Percentiles rank a stretch among this genome's conserved stretches.
Evolutionary conservation across 495 filamentous ascomycete species (phyloP).

Genomic region (Daldinia childiae): DNA sequence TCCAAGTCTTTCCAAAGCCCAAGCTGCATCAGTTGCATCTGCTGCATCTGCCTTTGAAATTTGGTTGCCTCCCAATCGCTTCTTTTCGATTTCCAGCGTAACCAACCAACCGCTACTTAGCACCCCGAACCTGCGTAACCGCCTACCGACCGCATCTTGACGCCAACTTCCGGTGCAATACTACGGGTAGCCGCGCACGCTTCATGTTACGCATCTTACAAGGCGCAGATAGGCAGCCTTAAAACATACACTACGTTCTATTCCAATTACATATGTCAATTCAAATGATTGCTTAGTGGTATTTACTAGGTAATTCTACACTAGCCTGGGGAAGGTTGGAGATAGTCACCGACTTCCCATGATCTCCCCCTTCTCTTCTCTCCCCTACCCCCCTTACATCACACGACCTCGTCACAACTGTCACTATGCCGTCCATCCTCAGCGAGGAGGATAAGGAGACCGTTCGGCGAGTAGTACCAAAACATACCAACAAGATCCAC

Average conservation of each 20-base stretch:
- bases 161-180: slow-evolving; percentile 12
- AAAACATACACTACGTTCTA: slow-evolving; percentile 9
- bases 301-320: slow-evolving; percentile 11
- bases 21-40: no score
- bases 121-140: slow-evolving; percentile 32
- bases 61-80: slow-evolving; percentile 35
- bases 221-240: slow-evolving; percentile 21
- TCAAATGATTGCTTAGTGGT: slow-evolving; percentile 37
- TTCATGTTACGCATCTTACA: slow-evolving; percentile 11
- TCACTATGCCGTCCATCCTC: slow-evolving; percentile 85
- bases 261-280: slow-evolving; percentile 20
- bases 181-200: slow-evolving; percentile 28
- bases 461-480: slow-evolving; percentile 90
- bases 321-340: slow-evolving; percentile 14
- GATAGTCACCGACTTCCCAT: slow-evolving; percentile 27
- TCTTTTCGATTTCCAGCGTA: slow-evolving; percentile 15
- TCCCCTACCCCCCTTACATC: slow-evolving; percentile 19
- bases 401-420: slow-evolving; percentile 32
- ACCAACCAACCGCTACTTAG: slow-evolving; percentile 21
- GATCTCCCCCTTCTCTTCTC: slow-evolving; percentile 14
- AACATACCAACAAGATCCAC: slow-evolving; percentile 92
- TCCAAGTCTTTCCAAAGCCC: no score
- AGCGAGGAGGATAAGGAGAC: slow-evolving; percentile 91
- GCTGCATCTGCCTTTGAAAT: slow-evolving; percentile 16
- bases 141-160: slow-evolving; percentile 34